phyloP scores from a whole-genome alignment of 1,284 basidiomycete genomes.

The Ustanciosporium gigantosporum region DNA sequence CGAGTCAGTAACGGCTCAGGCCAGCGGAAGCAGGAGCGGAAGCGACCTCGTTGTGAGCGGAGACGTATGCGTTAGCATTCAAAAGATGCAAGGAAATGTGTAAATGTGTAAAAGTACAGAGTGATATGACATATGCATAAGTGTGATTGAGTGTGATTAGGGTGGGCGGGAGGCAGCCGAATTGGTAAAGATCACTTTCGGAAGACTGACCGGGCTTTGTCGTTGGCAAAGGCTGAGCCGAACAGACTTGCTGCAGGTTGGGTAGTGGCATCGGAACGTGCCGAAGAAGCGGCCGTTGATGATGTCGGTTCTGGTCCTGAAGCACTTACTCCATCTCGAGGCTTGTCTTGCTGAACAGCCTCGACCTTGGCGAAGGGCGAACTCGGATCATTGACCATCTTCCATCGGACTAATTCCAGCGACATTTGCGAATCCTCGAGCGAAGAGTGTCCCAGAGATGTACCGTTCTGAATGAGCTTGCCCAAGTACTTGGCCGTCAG shows the following conservation, averaged over 20 bases:
- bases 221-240: slow-evolving; percentile 19
- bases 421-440: slow-evolving; percentile 53
- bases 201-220: slow-evolving; percentile 31
- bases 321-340: no score
- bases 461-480: slow-evolving; percentile 53
- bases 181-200: slow-evolving; percentile 5
- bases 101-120: neutral
- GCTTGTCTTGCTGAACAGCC: neutral
- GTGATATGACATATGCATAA: neutral
- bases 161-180: neutral
- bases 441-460: slow-evolving; percentile 48
- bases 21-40: no score
- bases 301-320: no score
- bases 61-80: no score
- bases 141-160: neutral
- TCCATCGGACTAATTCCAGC: slow-evolving; percentile 45
- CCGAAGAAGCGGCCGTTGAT: neutral
- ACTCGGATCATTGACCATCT: slow-evolving; percentile 30
- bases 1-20: no score
- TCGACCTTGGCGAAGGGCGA: slow-evolving; percentile 13
- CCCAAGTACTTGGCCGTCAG: slow-evolving; percentile 46
- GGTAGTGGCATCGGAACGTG: neutral
- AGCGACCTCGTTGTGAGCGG: no score
- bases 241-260: slow-evolving; percentile 13
- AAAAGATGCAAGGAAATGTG: no score